A percentile compares a stretch with the other conserved stretches of the same genome.
Evolutionary conservation across 345 rosid genomes (phyloP).

Genomic region (Hibiscus trionum): DNA sequence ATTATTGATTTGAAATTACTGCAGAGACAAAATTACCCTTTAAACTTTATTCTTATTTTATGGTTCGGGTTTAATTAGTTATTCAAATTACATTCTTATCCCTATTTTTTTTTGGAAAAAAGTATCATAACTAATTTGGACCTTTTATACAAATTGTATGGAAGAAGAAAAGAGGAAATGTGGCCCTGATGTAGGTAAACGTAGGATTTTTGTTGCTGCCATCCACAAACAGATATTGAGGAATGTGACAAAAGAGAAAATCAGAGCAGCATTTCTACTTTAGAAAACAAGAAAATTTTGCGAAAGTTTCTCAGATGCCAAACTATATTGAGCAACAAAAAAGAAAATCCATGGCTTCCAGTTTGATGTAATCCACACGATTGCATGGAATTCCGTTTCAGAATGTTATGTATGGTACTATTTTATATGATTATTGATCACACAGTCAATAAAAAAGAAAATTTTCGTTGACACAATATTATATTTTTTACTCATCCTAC

Average conservation of each 20-base stretch:
- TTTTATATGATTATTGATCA: neutral
- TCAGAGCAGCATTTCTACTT: neutral
- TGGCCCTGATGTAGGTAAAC: conserved; percentile 24
- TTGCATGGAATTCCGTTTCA: neutral
- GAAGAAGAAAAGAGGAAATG: neutral
- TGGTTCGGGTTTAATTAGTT: too few species aligned
- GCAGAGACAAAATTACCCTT: too few species aligned
- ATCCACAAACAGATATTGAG: conserved; percentile 1
- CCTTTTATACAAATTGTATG: neutral
- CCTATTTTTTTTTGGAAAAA: neutral
- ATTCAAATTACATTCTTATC: neutral
- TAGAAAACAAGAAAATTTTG: neutral
- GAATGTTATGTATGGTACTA: neutral
- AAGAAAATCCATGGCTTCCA: neutral
- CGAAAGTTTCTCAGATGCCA: neutral
- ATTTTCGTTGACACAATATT: too few species aligned
- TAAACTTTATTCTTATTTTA: too few species aligned
- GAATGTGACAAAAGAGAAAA: too few species aligned
- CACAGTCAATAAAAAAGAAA: neutral
- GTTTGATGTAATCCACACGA: neutral
- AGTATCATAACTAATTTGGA: neutral
- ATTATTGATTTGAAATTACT: too few species aligned
- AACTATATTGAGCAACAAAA: neutral
- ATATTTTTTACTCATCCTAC: too few species aligned
- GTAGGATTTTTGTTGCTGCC: conserved; percentile 22